Evolutionary conservation across 2,329 filamentous ascomycete species (phyloP).

Genomic region (Colletotrichum brevisporum): DNA sequence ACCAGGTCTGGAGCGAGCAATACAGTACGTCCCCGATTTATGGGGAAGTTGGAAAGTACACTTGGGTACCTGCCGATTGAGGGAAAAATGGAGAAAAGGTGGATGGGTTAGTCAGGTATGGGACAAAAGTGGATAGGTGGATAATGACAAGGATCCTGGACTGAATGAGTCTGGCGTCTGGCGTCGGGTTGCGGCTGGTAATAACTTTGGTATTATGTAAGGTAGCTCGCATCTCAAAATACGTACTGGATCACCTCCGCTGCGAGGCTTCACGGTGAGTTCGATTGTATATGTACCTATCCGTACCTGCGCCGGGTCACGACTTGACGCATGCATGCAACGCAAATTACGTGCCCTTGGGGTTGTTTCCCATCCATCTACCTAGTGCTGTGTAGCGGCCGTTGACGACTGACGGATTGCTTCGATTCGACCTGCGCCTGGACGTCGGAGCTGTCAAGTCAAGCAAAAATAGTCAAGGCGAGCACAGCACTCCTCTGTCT

Average conservation of each 20-base stretch:
- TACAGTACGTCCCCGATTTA: slow-evolving; percentile 34
- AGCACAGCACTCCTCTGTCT: background rate
- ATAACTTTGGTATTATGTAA: background rate
- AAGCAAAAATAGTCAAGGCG: too few species aligned
- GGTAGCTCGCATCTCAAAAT: too few species aligned
- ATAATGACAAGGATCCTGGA: slow-evolving; percentile 22
- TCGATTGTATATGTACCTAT: background rate
- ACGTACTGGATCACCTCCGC: background rate
- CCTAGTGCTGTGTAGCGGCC: slow-evolving; percentile 12
- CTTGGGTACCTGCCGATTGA: slow-evolving; percentile 19
- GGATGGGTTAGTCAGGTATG: slow-evolving; percentile 34
- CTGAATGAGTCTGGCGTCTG: too few species aligned
- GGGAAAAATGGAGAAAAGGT: slow-evolving; percentile 29
- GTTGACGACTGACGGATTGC: slow-evolving; percentile 2
- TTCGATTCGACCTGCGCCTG: slow-evolving; percentile 11
- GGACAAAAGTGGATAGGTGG: slow-evolving; percentile 12
- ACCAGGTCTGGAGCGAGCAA: background rate
- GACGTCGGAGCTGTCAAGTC: slow-evolving; percentile 30
- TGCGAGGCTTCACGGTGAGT: background rate
- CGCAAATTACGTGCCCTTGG: slow-evolving; percentile 8
- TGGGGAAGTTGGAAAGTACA: slow-evolving; percentile 22
- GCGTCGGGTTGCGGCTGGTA: too few species aligned
- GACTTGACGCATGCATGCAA: slow-evolving; percentile 6
- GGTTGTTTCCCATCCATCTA: background rate
- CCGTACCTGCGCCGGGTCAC: background rate